Percentiles rank a stretch among this genome's conserved stretches.
These are phyloP conservation scores for Mycena leptocephala DNA, from an alignment of 768 basidiomycete species.

Conservation along the genomic window DNA sequence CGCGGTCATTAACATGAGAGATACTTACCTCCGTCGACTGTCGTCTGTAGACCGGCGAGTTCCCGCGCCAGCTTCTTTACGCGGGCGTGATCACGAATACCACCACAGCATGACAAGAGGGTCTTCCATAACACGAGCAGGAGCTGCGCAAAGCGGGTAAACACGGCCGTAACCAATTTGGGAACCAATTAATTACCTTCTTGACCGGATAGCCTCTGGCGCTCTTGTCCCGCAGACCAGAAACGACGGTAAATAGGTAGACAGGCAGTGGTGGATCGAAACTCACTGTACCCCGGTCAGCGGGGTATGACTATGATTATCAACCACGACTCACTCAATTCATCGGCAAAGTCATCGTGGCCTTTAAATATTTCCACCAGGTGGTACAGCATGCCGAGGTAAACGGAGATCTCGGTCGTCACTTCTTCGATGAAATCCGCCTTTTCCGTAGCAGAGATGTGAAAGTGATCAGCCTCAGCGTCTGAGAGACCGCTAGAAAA, in stretches of 20 bases:
- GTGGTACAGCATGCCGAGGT: slow-evolving; percentile 96
- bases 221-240: slow-evolving; percentile 92
- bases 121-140: slow-evolving; percentile 97
- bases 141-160: slow-evolving; percentile 66
- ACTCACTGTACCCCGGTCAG: slow-evolving; percentile 75
- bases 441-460: slow-evolving; percentile 79
- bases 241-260: slow-evolving; percentile 93
- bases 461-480: slow-evolving; percentile 79
- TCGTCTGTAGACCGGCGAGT: slow-evolving; percentile 81
- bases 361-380: slow-evolving; percentile 94
- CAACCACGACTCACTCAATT: slow-evolving; percentile 82
- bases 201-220: slow-evolving; percentile 98
- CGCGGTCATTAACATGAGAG: not conserved
- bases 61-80: slow-evolving; percentile 92
- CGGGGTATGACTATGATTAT: slow-evolving; percentile 8
- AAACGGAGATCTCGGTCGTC: slow-evolving; percentile 93
- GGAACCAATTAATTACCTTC: slow-evolving; percentile 70
- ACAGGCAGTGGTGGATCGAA: slow-evolving; percentile 95
- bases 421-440: slow-evolving; percentile 91
- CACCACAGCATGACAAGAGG: slow-evolving; percentile 92
- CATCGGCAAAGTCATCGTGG: slow-evolving; percentile 96
- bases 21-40: slow-evolving; percentile 58
- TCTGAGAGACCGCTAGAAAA: slow-evolving; percentile 83
- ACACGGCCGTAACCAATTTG: slow-evolving; percentile 21
- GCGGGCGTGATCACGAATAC: slow-evolving; percentile 87